A percentile compares a stretch with the other conserved stretches of the same genome.
Conservation (phyloP, 2,329 filamentous ascomycete genomes). For the Colletotrichum higginsianum region DNA sequence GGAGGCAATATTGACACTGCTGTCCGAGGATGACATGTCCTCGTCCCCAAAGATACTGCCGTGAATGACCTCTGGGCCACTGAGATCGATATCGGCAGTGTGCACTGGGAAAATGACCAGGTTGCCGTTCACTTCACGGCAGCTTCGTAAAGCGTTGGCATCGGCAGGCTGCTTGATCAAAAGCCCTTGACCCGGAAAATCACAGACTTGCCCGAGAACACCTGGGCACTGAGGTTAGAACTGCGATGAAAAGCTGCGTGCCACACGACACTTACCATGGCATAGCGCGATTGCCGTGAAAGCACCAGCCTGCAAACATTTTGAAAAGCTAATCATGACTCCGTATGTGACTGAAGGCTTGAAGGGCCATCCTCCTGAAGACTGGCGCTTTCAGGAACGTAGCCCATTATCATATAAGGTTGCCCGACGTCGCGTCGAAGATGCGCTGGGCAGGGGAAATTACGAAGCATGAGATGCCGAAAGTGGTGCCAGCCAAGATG, state of each 20-base stretch:
- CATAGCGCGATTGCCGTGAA: not conserved
- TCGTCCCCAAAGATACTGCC: not conserved
- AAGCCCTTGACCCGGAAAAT: not conserved
- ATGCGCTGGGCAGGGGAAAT: not conserved
- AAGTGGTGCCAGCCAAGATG: not conserved
- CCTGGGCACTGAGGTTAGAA: not conserved
- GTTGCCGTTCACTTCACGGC: conserved; percentile 9
- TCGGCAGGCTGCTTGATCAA: not conserved
- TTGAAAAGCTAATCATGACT: not conserved
- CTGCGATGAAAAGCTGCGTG: not conserved
- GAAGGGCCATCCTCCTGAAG: not conserved
- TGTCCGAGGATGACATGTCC: not conserved
- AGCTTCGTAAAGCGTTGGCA: not conserved
- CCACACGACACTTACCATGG: not conserved
- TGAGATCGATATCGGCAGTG: not conserved
- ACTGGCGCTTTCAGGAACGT: not conserved
- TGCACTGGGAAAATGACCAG: not conserved
- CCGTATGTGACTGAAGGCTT: not conserved
- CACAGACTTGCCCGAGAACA: not conserved
- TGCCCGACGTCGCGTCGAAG: not conserved
- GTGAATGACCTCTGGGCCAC: not conserved
- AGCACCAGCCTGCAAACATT: not conserved
- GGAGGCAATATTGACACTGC: not conserved
- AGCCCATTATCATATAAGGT: not conserved
- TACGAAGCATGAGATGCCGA: not conserved